Percentiles rank a stretch among this genome's conserved stretches.
These are phyloP conservation scores for Claviceps sp. DNA, from an alignment of 2,329 filamentous ascomycete species.

Conservation along the genomic window DNA sequence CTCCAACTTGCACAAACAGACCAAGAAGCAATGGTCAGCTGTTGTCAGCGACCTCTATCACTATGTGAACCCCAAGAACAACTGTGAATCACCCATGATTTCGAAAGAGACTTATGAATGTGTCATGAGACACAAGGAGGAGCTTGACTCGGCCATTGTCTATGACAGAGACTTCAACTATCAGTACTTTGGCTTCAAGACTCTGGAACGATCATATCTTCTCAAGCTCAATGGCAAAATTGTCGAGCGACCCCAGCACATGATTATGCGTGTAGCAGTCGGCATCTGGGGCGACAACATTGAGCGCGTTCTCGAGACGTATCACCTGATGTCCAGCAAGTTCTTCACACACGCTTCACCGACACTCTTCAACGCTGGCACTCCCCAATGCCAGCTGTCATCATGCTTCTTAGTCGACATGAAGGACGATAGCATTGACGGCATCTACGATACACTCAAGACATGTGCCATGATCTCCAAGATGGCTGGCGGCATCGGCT, in stretches of 20 bases:
- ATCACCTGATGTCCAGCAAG: constrained; percentile 98
- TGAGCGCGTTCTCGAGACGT: constrained; percentile 90
- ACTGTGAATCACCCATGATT: constrained; percentile 80
- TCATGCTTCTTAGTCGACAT: constrained; percentile 99
- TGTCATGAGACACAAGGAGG: constrained; percentile 90
- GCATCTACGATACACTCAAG: constrained; percentile 98
- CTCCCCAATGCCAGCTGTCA: constrained; percentile 83
- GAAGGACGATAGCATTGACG: constrained; percentile 98
- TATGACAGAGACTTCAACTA: constrained; percentile 99
- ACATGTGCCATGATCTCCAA: constrained; percentile 99
- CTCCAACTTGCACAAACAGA: constrained; percentile 99
- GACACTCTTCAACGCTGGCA: constrained; percentile 95
- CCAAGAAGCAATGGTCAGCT: constrained; percentile 98
- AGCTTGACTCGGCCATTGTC: constrained; percentile 96
- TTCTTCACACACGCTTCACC: constrained; percentile 97
- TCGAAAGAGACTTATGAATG: constrained; percentile 80
- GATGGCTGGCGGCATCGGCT: constrained; percentile 93
- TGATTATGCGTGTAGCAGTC: constrained; percentile 98
- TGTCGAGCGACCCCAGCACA: constrained; percentile 93
- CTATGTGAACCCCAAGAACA: constrained; percentile 93
- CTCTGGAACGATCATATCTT: constrained; percentile 91
- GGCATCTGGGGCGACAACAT: constrained; percentile 93
- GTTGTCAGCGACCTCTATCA: constrained; percentile 88
- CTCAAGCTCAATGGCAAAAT: constrained; percentile 92
- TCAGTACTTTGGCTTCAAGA: constrained; percentile 99